Evolutionary conservation across 371 early-diverging fungal species (phyloP), one percentile per base, ranked within the genome.

Genomic region (Mucor saturninus): DNA sequence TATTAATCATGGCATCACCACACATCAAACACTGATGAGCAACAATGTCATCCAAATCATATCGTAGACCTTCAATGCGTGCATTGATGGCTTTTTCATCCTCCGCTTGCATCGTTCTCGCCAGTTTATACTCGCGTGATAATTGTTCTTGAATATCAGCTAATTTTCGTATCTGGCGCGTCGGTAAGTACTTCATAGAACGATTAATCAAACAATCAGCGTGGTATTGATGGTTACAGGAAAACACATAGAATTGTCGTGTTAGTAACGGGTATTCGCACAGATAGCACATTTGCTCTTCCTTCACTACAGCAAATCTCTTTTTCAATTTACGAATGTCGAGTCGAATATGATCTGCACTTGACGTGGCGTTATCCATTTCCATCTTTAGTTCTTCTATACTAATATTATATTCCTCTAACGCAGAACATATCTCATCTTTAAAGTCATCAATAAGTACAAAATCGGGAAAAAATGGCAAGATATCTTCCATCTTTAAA

Each of bases 391-490:
- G 81, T 26, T 86, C 86, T 29, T 91, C 87, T 51, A 95, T 91
- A 61, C 91, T 85, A n/a, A 77, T 65, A 64, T 93, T 93, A 67
- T 96, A 95, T 52, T 92, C 91, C 56, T 93, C 91, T 13, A 97
- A 78, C 2, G 96, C 94, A 8, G 77, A 67, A 69, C 91, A 92
- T 7, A 96, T 90, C 63, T 96, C 96, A 45, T 87, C 87, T 65
- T 97, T 97, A 72, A 98, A 96, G 61, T 96, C 95, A 65, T 96
- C 95, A 67, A 98, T 98, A 0, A 90, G 77, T 0, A 93, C 91
- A 76, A 95, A 95, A 61, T 97, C 97, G 1, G 97, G 97, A 71
- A 98, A 97, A 72, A 91, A 94, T 2, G 96, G 97, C 31, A 98
- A 71, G 29, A 98, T 89, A 68, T 98, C 97, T 70, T 97, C 96